Percentiles rank a stretch among this genome's conserved stretches.
Conservation (phyloP, 2,329 filamentous ascomycete species). For the Fusarium napiforme region DNA sequence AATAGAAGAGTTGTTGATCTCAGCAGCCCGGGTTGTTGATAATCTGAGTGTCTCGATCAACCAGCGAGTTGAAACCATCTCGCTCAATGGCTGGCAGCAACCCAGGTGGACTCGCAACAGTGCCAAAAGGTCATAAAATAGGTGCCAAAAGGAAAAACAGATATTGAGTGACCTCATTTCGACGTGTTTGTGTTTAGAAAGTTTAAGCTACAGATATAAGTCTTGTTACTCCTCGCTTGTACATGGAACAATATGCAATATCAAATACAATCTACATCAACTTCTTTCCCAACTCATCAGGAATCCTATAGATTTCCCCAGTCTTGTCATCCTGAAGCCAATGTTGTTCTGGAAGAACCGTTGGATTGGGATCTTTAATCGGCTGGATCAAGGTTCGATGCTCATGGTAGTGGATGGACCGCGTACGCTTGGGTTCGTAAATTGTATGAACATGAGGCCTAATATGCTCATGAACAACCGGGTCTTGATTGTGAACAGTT, state of each 20-base stretch:
- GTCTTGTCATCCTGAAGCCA: slow-evolving; percentile 39
- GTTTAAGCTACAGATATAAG: background rate
- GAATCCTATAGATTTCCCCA: slow-evolving; percentile 45
- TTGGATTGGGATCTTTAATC: slow-evolving; percentile 38
- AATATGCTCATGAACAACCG: slow-evolving; percentile 35
- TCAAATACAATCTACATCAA: slow-evolving; percentile 9
- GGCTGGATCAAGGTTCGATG: slow-evolving; percentile 39
- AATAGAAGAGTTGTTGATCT: background rate
- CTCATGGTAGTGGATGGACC: slow-evolving; percentile 40
- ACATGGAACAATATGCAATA: background rate
- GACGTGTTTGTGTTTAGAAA: background rate
- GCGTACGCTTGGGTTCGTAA: slow-evolving; percentile 34
- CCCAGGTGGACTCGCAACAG: background rate
- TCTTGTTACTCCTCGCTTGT: slow-evolving; percentile 8
- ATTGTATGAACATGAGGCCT: slow-evolving; percentile 38
- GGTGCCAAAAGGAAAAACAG: background rate
- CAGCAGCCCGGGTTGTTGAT: background rate
- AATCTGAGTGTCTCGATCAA: background rate
- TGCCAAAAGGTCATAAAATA: background rate
- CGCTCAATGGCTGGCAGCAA: background rate
- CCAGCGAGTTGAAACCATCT: background rate
- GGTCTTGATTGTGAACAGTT: slow-evolving; percentile 26
- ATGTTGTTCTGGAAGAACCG: slow-evolving; percentile 35
- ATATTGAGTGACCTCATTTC: background rate
- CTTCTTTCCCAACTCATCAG: slow-evolving; percentile 28